Percentiles rank a stretch among this genome's conserved stretches.
Conservation (phyloP, 2,329 filamentous ascomycete species). For the Tolypocladium cylindrosporum region DNA sequence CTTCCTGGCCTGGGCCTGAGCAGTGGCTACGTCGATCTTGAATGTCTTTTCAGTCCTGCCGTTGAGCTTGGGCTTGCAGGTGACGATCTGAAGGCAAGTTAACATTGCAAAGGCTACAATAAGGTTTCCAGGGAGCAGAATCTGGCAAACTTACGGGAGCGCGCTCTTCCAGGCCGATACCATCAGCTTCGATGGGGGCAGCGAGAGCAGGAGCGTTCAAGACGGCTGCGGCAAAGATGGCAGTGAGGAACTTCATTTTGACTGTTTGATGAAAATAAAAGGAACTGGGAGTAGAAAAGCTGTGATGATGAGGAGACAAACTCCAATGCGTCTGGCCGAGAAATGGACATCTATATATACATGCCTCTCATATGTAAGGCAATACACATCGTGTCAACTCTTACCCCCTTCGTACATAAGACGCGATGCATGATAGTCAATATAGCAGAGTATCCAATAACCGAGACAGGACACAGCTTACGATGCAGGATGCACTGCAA, state of each 20-base stretch:
- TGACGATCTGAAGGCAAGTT: not conserved
- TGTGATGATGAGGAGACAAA: not conserved
- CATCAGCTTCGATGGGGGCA: not conserved
- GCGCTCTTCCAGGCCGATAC: not conserved
- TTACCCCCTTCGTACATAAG: too few species aligned
- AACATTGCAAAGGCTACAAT: too few species aligned
- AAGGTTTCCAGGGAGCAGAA: not conserved
- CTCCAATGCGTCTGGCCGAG: not conserved
- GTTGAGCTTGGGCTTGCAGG: constrained; percentile 1
- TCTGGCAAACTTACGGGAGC: not conserved
- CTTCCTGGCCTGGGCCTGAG: not conserved
- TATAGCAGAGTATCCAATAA: not conserved
- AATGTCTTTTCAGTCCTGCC: not conserved
- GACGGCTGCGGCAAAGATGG: not conserved
- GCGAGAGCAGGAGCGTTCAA: not conserved
- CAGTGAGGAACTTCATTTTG: constrained; percentile 3
- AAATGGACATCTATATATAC: not conserved
- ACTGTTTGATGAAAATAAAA: not conserved
- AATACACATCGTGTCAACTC: not conserved
- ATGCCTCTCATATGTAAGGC: too few species aligned
- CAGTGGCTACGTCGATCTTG: not conserved
- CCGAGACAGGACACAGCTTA: not conserved
- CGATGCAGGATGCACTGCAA: not conserved
- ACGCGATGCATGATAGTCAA: too few species aligned
- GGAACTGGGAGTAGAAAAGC: not conserved